Percentiles rank a stretch among this genome's conserved stretches.
Conservation (phyloP, 2,329 filamentous ascomycete species). For the Penicillium sp. region DNA sequence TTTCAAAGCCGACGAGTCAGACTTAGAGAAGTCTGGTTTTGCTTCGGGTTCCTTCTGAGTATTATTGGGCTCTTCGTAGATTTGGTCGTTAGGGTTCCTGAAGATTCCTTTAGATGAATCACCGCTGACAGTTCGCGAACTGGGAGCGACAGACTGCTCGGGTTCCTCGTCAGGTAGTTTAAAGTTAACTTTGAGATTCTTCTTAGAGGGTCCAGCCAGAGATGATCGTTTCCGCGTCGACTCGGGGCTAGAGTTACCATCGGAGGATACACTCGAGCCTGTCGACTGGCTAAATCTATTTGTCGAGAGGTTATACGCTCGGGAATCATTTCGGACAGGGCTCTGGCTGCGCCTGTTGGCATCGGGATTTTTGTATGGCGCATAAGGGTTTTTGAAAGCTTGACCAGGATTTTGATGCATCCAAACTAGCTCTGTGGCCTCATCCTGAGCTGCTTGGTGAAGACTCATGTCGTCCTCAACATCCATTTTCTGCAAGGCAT, state of each 20-base stretch:
- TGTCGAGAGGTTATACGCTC: not conserved
- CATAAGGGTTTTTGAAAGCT: constrained; percentile 48
- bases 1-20: constrained; percentile 49
- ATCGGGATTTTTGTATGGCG: constrained; percentile 46
- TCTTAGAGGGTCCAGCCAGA: constrained; percentile 26
- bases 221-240: constrained; percentile 17
- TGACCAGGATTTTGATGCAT: constrained; percentile 57
- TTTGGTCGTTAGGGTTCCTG: constrained; percentile 58
- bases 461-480: constrained; percentile 53
- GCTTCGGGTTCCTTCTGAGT: constrained; percentile 21
- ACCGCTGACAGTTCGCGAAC: constrained; percentile 32
- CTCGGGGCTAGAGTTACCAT: constrained; percentile 19
- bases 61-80: constrained; percentile 82
- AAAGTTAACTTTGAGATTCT: constrained; percentile 41
- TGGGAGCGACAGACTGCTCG: constrained; percentile 13
- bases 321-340: constrained; percentile 19
- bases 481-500: constrained; percentile 59
- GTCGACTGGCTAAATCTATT: constrained; percentile 17
- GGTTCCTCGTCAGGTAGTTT: constrained; percentile 31
- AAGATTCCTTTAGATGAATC: constrained; percentile 51
- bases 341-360: constrained; percentile 42
- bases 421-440: constrained; percentile 63
- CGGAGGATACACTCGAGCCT: constrained; percentile 16
- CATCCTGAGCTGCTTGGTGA: constrained; percentile 58
- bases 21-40: constrained; percentile 26